phyloP scores from a whole-genome alignment of 306 rosid genomes.

The Cucurbita ficifolia region DNA sequence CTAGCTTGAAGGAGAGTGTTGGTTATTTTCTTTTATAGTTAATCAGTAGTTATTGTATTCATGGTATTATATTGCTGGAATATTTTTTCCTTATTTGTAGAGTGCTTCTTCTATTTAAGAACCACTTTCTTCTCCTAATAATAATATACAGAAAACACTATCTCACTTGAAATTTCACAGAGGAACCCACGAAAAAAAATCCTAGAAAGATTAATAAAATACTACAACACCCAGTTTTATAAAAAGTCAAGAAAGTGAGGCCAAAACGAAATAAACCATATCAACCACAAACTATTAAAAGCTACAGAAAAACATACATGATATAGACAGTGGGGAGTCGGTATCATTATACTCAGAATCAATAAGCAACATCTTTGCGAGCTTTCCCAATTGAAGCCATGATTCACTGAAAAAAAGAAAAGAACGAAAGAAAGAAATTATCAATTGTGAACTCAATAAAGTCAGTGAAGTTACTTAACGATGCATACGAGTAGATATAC shows the following conservation, averaged over 20 bases:
- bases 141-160: too few species aligned
- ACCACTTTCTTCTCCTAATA: too few species aligned
- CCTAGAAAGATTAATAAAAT: not conserved
- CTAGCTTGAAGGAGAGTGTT: too few species aligned
- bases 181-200: not conserved
- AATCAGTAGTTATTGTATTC: too few species aligned
- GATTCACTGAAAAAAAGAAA: slow-evolving; percentile 42
- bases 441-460: slow-evolving; percentile 1
- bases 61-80: too few species aligned
- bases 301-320: slow-evolving; percentile 27
- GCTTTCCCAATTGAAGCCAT: slow-evolving; percentile 74
- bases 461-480: not conserved
- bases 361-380: slow-evolving; percentile 63
- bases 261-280: not conserved
- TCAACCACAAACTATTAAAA: slow-evolving; percentile 1
- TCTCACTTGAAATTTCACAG: too few species aligned
- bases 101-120: too few species aligned
- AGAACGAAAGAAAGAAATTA: not conserved
- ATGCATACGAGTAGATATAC: not conserved
- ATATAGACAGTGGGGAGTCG: slow-evolving; percentile 48
- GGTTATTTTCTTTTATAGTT: too few species aligned
- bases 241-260: not conserved
- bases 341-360: slow-evolving; percentile 69
- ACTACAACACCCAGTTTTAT: not conserved
- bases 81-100: too few species aligned